These are phyloP conservation scores for Diplodia sapinea DNA, from an alignment of 2,329 filamentous ascomycete genomes.

Conservation along the genomic window DNA sequence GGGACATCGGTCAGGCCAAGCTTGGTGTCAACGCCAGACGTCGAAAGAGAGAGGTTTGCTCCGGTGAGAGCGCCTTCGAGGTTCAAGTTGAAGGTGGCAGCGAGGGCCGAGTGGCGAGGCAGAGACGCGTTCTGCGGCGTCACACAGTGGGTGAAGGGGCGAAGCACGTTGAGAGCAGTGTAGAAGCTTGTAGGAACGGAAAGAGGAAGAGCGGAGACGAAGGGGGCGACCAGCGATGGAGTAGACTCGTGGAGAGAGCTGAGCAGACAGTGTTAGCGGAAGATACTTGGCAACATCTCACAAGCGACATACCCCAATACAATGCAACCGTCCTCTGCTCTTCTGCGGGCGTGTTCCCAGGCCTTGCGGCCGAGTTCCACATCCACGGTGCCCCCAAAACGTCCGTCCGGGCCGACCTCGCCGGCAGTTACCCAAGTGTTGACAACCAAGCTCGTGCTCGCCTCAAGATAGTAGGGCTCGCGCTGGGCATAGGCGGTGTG, in stretches of 20 bases:
- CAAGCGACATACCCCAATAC: conserved; percentile 72
- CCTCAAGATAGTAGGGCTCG: conserved; percentile 84
- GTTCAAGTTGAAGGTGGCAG: conserved; percentile 80
- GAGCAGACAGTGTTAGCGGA: conserved; percentile 23
- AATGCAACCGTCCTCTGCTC: conserved; percentile 95
- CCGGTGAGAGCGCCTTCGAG: conserved; percentile 79
- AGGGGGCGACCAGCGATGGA: conserved; percentile 81
- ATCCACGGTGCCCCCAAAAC: conserved; percentile 79
- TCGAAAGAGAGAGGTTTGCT: conserved; percentile 77
- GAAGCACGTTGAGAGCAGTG: conserved; percentile 78
- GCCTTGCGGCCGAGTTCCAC: conserved; percentile 76
- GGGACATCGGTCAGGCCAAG: conserved; percentile 83
- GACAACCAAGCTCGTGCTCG: conserved; percentile 87
- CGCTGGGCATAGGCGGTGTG: conserved; percentile 86
- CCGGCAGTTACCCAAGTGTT: conserved; percentile 92
- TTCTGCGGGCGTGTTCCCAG: conserved; percentile 94
- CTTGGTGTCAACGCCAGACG: conserved; percentile 83
- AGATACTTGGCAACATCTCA: neutral
- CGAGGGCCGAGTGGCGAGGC: conserved; percentile 78
- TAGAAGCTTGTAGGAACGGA: conserved; percentile 76
- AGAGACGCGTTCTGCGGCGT: conserved; percentile 89
- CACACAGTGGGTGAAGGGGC: conserved; percentile 84
- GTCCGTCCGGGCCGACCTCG: conserved; percentile 71
- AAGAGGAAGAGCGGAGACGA: conserved; percentile 80
- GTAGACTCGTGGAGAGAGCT: conserved; percentile 89